These are phyloP conservation scores for Anisodus acutangulus DNA, from an alignment of 257 asterid species.

Conservation along the genomic window DNA sequence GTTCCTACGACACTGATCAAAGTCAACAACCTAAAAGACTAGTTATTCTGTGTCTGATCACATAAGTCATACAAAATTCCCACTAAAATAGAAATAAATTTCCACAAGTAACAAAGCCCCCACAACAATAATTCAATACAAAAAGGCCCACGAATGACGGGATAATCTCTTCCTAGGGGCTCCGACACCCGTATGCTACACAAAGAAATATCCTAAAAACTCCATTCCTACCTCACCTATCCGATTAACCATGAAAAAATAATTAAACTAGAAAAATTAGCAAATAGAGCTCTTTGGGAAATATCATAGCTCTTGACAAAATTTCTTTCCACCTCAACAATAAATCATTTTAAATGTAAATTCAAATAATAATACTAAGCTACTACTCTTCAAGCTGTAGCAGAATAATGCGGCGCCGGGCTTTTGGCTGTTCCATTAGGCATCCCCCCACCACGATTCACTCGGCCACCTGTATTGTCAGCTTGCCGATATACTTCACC, in stretches of 20 bases:
- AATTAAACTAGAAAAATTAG: slow-evolving; percentile 2
- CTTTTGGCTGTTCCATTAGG: slow-evolving; percentile 57
- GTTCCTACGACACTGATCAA: background rate
- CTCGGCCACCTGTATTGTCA: slow-evolving; percentile 31
- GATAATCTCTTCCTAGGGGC: slow-evolving; percentile 4
- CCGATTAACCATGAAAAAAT: background rate
- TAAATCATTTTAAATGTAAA: background rate
- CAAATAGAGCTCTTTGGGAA: slow-evolving; percentile 24
- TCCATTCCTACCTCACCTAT: slow-evolving; percentile 8
- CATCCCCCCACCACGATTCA: slow-evolving; percentile 55
- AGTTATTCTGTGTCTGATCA: background rate
- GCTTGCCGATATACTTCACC: slow-evolving; percentile 68
- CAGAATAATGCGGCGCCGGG: slow-evolving; percentile 58
- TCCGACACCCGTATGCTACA: slow-evolving; percentile 11
- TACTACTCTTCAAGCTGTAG: slow-evolving; percentile 56
- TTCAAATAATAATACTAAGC: slow-evolving; percentile 34
- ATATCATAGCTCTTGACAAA: slow-evolving; percentile 25
- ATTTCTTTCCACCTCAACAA: slow-evolving; percentile 23
- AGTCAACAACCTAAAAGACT: background rate
- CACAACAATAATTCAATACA: slow-evolving; percentile 22
- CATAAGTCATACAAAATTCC: background rate
- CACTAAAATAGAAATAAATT: background rate
- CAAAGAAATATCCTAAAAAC: background rate
- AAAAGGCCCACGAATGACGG: background rate
- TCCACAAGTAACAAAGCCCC: background rate